Evolutionary conservation across 2,329 filamentous ascomycete genomes (phyloP).

Genomic region (Sclerotinia subarctica): DNA sequence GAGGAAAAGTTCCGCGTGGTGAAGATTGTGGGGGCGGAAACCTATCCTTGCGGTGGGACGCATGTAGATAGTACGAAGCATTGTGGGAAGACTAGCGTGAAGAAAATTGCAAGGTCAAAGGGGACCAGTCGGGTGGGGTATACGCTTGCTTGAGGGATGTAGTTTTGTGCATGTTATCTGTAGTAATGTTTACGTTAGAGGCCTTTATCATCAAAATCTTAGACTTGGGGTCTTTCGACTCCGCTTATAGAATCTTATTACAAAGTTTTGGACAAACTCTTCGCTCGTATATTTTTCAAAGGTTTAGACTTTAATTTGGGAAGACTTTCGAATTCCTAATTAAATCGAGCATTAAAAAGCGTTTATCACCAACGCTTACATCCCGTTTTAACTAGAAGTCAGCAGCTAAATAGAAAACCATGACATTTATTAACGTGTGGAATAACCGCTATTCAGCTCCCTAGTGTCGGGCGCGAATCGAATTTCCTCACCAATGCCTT

Average conservation of each 20-base stretch:
- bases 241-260: background rate
- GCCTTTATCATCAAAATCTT: background rate
- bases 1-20: conserved; percentile 61
- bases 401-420: background rate
- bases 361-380: background rate
- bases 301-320: no score
- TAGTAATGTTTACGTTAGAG: background rate
- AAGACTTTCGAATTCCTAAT: no score
- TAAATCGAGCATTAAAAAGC: background rate
- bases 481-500: background rate
- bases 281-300: no score
- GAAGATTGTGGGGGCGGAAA: conserved; percentile 63
- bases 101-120: conserved; percentile 64
- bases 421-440: background rate
- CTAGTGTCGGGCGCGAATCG: background rate
- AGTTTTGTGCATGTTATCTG: background rate
- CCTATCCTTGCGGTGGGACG: conserved; percentile 73
- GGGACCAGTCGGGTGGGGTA: conserved; percentile 55
- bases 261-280: background rate
- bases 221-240: no score
- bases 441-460: background rate
- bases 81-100: conserved; percentile 60
- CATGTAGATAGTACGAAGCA: conserved; percentile 61
- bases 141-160: background rate
- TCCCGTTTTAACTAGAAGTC: background rate